Base-by-base conservation (phyloP, 257 asterid genomes). In the Capsicum pubescens region DNA sequence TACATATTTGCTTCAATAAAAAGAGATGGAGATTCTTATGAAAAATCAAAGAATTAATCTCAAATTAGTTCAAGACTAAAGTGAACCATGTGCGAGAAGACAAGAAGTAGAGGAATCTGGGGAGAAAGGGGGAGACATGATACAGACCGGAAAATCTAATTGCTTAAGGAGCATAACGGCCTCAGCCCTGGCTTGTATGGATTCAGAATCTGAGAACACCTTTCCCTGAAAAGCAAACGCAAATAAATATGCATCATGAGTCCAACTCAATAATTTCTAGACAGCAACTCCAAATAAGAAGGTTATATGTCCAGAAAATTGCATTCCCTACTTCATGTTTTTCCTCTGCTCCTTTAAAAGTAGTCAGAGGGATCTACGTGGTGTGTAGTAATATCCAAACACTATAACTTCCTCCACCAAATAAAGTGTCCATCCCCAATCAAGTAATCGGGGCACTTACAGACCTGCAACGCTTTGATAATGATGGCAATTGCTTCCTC, bases 111-210 rank as follows among this genome's bases (percentile, higher is more conserved):
- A 52, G 26, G 36, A 21, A 48, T 14, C 63, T 4, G 46, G 63
- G 14, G 48, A 26, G 61, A 8, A 26, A 21, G 48, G 81, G 60
- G 46, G 44, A 76, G 81, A 19, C 4, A 2, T 76, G 81, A 26
- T 85, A 89, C 97, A 72, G 35, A 97, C 99, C 88, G 95, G 98
- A 86, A 93, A 93, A 86, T 95, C 92, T 95, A 97, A 90, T 92
- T 92, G 92, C 97, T 97, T 93, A 81, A 97, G 97, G 90, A 95
- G 98, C 96, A 97, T 90, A 88, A 97, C 97, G 87, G 98, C 98
- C 92, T 95, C 97, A 36, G 99, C 98, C 87, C 98, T 93, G 84
- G 97, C 92, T 95, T 97, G 98, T 85, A 95, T 95, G 86, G 99
- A 97, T 87, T 97, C 99, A 7, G 98, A 92, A 92, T 95, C 99